Evolutionary conservation across 176 grass and related monocot species (phyloP).

Genomic region (Carex scoparia): DNA sequence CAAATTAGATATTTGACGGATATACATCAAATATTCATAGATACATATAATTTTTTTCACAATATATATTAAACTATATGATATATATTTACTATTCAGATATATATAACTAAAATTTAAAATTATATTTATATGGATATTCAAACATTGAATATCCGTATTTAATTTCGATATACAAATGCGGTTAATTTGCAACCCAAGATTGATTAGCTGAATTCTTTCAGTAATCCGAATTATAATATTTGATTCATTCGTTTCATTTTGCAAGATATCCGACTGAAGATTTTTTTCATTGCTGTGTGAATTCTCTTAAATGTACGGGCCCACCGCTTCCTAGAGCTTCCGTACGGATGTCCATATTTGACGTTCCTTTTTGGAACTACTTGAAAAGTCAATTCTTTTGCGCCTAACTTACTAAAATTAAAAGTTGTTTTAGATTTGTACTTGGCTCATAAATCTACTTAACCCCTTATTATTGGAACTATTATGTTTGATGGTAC

Average conservation of each 20-base stretch:
- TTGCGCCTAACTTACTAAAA: background rate
- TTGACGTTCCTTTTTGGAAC: constrained; percentile 1
- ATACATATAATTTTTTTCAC: no score
- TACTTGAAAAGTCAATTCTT: constrained; percentile 3
- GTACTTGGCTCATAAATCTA: background rate
- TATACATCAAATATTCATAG: no score
- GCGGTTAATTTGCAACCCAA: no score
- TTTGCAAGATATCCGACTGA: background rate
- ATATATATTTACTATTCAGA: no score
- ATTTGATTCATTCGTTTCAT: background rate
- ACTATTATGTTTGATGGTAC: background rate
- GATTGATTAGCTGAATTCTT: no score
- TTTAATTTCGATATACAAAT: no score
- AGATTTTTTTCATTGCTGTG: background rate
- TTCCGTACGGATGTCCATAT: constrained; percentile 15
- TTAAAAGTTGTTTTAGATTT: background rate
- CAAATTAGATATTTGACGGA: no score
- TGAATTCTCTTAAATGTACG: background rate
- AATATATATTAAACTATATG: no score
- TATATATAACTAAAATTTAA: no score
- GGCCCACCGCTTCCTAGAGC: background rate
- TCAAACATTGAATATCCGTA: no score
- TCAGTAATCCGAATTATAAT: background rate
- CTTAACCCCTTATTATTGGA: background rate
- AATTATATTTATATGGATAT: no score